Evolutionary conservation across 108 stramenopile genomes (phyloP), one percentile per base, ranked within the genome.

Genomic region (Pelagomonas calceolata): DNA sequence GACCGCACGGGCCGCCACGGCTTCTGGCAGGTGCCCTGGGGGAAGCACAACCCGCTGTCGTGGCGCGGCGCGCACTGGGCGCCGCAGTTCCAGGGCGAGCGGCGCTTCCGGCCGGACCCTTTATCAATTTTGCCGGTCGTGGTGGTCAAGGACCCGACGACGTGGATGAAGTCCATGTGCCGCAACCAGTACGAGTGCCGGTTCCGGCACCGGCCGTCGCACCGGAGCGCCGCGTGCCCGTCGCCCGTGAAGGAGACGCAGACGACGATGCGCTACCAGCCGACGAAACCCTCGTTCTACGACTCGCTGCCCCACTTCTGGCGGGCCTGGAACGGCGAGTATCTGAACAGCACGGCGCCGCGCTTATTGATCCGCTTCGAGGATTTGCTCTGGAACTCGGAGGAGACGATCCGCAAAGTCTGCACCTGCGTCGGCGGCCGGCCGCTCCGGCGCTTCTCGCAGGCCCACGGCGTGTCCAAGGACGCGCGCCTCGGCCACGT

Each of bases 141-240:
- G 4, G 73, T 89, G 37, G 81, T 91, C 30, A 87, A 91, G 72
- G 90, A 94, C 83, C 90, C 90, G 29, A 80, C 83, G 43, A 83
- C 77, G 34, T 94, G 90, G 90, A 89, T 94, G 90, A 78, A 88
- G 72, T 84, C 84, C 70, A 88, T 93, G 88, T 92, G 92, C 82
- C 79, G 80, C 45, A 75, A 85, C 67, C 70, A 73, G n/a, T 92
- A 92, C 64, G 82, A 81, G 51, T 26, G 21, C 21, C 14, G 51
- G 51, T 60, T 60, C 51, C 3, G 10, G 51, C 51, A 60, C 51
- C 21, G 3, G 51, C 51, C 21, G 51, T 4, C 3, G 7, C 51
- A 12, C 51, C 51, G 14, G 21, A 4, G 21, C 21, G 7, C 10
- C 44, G 14, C 14, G 51, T 60, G 51, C 51, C 51, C 51, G 51